Base-by-base conservation (phyloP, 768 basidiomycete genomes). In the Agaricus blazei region DNA sequence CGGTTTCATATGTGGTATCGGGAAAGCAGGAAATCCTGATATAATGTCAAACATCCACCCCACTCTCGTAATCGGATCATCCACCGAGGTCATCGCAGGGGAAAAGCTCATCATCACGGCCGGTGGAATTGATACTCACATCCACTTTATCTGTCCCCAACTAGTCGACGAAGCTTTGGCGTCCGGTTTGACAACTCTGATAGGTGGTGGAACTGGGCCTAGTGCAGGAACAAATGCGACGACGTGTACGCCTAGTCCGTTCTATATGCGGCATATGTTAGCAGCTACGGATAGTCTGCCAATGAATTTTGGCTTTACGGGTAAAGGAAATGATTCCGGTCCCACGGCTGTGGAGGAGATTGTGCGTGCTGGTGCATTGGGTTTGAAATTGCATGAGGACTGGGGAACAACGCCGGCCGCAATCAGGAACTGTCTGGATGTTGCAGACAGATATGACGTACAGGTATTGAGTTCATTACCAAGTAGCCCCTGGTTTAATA, bases 21-120 rank as follows among this genome's bases (percentile, higher is more conserved):
- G 96, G n/a, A 98, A 99, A 69, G 91, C 93, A 8, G 97, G 97
- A 1, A 99, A 98, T 68, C 94, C 93, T 3, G 93, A 98, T 64
- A 77, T 89, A 52, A 97, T 97, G 93, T 82, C 83, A 9, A 77
- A 78, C 38, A 88, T 98, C 28, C 76, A 87, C 57, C 79, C 79
- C 0, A 68, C 75, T 4, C 84, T 98, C 64, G 65, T 91, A 59
- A 80, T 98, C 49, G 95, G 95, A 38, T 92, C 90, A 11, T 88
- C 87, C 5, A 98, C 96, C 1, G 97, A 98, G 68, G 93, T 90
- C 55, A 88, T 99, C 59, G 95, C 97, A 0, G 96, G 95, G 44
- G 97, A 98, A 68, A 90, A 93, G 62, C 78, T 94, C 50, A 93
- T 99, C 54, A 69, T 98, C 52, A 99, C 97, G 0, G 90, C 97